Evolutionary conservation across 345 rosid genomes (phyloP), one percentile per base, ranked within the genome.

Genomic region (Raphanus raphanistrum): DNA sequence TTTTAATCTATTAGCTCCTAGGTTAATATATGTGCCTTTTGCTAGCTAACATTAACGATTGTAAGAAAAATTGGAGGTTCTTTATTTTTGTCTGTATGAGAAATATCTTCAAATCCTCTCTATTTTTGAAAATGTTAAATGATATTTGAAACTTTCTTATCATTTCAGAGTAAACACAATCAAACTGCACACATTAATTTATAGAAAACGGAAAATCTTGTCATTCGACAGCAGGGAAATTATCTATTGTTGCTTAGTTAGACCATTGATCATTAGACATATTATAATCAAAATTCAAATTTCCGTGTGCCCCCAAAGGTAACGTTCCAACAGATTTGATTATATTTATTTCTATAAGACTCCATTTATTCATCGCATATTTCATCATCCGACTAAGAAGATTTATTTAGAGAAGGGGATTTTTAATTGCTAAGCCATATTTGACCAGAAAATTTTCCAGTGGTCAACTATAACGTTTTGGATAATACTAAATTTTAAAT

Each of bases 381-480:
- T 13, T 72, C 31, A 36, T 38, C 66, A 35, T 38, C 66, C 4
- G 43, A 41, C 16, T 25, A 57, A 57, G 13, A 57, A 70, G 8
- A 5, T 21, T 33, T 16, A 31, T 32, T 45, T 73, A 27, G 9
- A 11, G 66, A 43, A 66, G 27, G 17, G 1, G 0, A 66, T n/a
- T 21, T 21, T 36, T 55, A 15, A 15, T 57, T 66, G 4, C 29
- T 12, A 68, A 48, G 73, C 78, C 82, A 79, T 68, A 8, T 73
- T 79, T 73, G 82, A 79, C 74, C 70, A 61, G 8, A 73, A 50
- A 33, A 0, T 1, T 28, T 31, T 26, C 11, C 5, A 60, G 28
- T 66, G 43, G 82, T 73, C 82, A 73, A 79, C 64, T 38, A 35
- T 36, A 52, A 29, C 78, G 74, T 67, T 73, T 33, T 17, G 59